These are phyloP conservation scores for Favolaschia claudopus DNA, from an alignment of 768 basidiomycete species.

Conservation along the genomic window DNA sequence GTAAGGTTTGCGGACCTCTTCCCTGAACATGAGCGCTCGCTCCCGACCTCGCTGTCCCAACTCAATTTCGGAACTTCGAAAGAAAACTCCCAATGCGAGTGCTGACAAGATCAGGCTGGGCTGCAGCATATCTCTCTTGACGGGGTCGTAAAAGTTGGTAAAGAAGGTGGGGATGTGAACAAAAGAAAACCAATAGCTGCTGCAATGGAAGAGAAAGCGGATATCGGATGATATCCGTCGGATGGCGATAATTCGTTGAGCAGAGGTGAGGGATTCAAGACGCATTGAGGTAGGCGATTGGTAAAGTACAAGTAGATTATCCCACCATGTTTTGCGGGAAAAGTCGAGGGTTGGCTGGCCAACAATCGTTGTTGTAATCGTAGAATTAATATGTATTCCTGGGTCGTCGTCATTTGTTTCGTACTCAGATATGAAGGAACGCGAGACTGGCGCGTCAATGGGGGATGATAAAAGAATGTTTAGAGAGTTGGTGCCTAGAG, in stretches of 20 bases:
- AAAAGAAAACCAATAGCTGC: conserved; percentile 79
- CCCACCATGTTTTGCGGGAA: conserved; percentile 82
- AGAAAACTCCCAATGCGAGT: conserved; percentile 72
- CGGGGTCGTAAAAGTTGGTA: conserved; percentile 62
- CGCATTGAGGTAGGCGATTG: conserved; percentile 42
- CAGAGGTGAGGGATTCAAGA: conserved; percentile 42
- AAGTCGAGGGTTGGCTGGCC: conserved; percentile 71
- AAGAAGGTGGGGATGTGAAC: conserved; percentile 77
- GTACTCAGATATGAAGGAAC: conserved; percentile 38
- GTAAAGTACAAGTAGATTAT: conserved; percentile 69
- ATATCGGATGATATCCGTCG: conserved; percentile 61
- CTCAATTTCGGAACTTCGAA: conserved; percentile 72
- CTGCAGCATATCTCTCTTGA: conserved; percentile 62
- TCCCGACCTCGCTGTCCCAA: conserved; percentile 57
- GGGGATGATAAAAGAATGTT: conserved; percentile 24
- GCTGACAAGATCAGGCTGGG: conserved; percentile 70
- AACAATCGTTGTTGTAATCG: conserved; percentile 49
- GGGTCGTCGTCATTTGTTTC: conserved; percentile 36
- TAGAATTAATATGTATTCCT: background rate
- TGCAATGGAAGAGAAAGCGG: conserved; percentile 67
- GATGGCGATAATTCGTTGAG: conserved; percentile 55
- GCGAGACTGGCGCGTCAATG: conserved; percentile 13
- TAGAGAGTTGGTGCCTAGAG: conserved; percentile 13
- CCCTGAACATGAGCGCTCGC: conserved; percentile 65
- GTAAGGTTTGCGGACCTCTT: conserved; percentile 44